Evolutionary conservation across 176 grass and related monocot species (phyloP), one percentile per base, ranked within the genome.

Genomic region (Rhynchospora pubera): DNA sequence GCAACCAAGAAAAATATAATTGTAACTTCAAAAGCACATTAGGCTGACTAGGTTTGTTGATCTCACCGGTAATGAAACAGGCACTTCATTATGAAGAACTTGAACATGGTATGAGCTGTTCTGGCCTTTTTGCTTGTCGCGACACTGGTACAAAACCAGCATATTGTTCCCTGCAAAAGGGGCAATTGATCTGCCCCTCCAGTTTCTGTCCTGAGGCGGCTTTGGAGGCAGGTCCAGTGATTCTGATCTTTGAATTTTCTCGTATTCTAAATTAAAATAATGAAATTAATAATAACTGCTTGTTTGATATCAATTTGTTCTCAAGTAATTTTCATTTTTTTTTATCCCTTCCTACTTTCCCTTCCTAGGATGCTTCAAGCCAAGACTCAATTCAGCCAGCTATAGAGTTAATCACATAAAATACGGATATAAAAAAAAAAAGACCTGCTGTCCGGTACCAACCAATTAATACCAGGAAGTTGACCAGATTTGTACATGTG

Each of bases 101-200:
- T 91, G 96, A 83, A 99, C 62, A 72, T 87, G 88, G 23, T 91
- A 99, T 0, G 87, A 83, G 74, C 44, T 90, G 3, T 79, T 90
- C 52, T 75, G 64, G 22, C 61, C 87, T 66, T 64, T 55, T 57
- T 82, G 83, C 87, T 93, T 90, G 45, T 78, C 11, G n/a, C 82
- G 63, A 72, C 96, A 99, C 15, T 93, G 82, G 66, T 93, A 91
- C 59, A 99, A 90, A 84, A 72, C 91, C 79, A 99, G 73, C 85
- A 99, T 95, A 77, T 95, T 99, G 84, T 99, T 99, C 73, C 89
- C 93, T 84, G 91, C 90, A 83, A 99, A 99, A 79, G 96, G 96
- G 9, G 96, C 90, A 79, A 99, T 90, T 69, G 87, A 65, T 83
- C 89, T 87, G 34, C 96, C 91, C 84, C 65, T 95, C 96, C 96